A percentile compares a stretch with the other conserved stretches of the same genome.
Evolutionary conservation across 345 rosid species (phyloP).

Genomic region (Pugionium dolabratum): DNA sequence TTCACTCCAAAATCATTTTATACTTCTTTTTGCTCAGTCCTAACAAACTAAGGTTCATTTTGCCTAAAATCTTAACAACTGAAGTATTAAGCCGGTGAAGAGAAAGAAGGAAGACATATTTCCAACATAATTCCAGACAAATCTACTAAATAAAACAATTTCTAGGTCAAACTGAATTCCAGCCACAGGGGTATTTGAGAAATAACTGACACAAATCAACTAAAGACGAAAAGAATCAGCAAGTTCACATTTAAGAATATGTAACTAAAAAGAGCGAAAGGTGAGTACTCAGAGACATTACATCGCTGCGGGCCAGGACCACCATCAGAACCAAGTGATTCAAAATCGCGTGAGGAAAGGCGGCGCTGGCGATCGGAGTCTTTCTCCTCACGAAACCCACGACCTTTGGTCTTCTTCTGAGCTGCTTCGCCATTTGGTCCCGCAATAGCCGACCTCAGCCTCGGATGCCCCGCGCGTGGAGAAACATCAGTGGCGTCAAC

Average conservation of each 20-base stretch:
- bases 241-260: neutral
- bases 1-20: no score
- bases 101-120: no score
- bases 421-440: constrained; percentile 55
- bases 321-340: constrained; percentile 77
- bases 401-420: constrained; percentile 80
- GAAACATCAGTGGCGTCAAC: constrained; percentile 46
- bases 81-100: neutral
- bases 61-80: no score
- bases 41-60: no score
- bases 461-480: constrained; percentile 64
- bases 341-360: constrained; percentile 74
- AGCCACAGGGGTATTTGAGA: neutral
- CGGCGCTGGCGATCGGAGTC: constrained; percentile 72
- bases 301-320: constrained; percentile 93
- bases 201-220: constrained; percentile 11
- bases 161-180: constrained; percentile 29
- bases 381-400: constrained; percentile 76
- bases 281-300: constrained; percentile 35
- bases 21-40: no score
- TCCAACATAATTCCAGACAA: neutral
- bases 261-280: constrained; percentile 6
- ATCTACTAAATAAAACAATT: neutral
- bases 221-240: neutral
- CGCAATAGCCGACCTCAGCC: constrained; percentile 81